Percentiles rank a stretch among this genome's conserved stretches.
Evolutionary conservation across 2,329 filamentous ascomycete species (phyloP).

Genomic region (Colletotrichum kahawae): DNA sequence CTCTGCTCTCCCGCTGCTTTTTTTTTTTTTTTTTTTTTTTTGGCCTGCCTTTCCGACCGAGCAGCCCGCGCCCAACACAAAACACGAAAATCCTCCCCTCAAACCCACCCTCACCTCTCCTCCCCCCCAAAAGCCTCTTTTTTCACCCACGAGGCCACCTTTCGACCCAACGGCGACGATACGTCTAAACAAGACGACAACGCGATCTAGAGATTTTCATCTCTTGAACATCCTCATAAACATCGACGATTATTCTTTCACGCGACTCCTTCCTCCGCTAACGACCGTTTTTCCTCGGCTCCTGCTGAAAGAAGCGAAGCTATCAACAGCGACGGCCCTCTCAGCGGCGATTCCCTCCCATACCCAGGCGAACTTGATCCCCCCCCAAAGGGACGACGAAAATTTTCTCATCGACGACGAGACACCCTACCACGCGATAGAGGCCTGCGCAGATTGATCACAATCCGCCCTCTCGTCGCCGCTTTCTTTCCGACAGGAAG

Average conservation of each 20-base stretch:
- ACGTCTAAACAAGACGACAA: slow-evolving; percentile 22
- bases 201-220: slow-evolving; percentile 17
- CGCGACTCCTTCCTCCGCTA: not conserved
- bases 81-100: slow-evolving; percentile 26
- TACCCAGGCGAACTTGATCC: slow-evolving; percentile 19
- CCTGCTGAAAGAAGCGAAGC: slow-evolving; percentile 18
- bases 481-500: slow-evolving; percentile 13
- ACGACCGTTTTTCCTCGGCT: not conserved
- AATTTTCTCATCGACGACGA: slow-evolving; percentile 18
- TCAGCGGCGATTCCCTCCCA: slow-evolving; percentile 15
- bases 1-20: not conserved
- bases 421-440: not conserved
- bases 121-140: slow-evolving; percentile 13
- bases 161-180: slow-evolving; percentile 20
- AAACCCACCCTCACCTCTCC: slow-evolving; percentile 22
- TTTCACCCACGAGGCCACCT: slow-evolving; percentile 11
- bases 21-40: not conserved
- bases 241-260: slow-evolving; percentile 12
- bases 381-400: slow-evolving; percentile 19
- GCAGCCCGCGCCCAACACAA: slow-evolving; percentile 26
- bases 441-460: slow-evolving; percentile 6
- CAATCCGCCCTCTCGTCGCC: not conserved
- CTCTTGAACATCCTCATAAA: not conserved
- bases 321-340: slow-evolving; percentile 20
- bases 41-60: slow-evolving; percentile 21